Evolutionary conservation across 2,329 filamentous ascomycete genomes (phyloP), one percentile per base, ranked within the genome.

Genomic region (Calonectria pseudoreteaudii): DNA sequence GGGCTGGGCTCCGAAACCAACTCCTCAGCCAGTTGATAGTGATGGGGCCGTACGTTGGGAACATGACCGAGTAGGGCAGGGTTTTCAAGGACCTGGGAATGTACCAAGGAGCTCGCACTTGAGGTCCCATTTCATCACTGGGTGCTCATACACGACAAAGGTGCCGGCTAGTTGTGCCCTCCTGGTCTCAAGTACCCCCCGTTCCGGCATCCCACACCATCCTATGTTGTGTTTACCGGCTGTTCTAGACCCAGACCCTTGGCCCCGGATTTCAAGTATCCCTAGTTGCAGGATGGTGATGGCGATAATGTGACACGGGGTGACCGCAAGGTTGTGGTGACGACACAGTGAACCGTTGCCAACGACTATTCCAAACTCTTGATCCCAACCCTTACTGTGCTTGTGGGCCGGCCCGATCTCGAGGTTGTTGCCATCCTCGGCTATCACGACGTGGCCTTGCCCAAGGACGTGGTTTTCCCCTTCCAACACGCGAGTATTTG

Each of bases 261-360:
- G 68, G 78, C 82, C 41, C 60, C 78, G 0, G 77, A 79, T 47
- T 81, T 83, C 38, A 68, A 70, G 3, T 83, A 81, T 47, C 88
- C 89, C 0, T 34, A 77, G 9, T 90, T 87, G 86, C 90, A 87
- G 87, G 84, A 86, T 6, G n/a, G n/a, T n/a, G n/a, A n/a, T n/a
- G n/a, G n/a, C n/a, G 81, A 90, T 18, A 81, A 90, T 20, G 77
- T 82, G 13, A 78, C 75, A 28, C 75, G 56, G 60, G 79, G 76
- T 0, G 74, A 83, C 26, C 86, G 85, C 70, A 85, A 84, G 66
- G 75, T 90, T 30, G 80, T 90, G 7, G 82, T 85, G 26, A 87
- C 90, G 8, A 83, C 85, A 1, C 88, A 90, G 75, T 88, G 88
- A 6, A 90, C 88, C 3, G 76, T 87, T 4, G 84, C 82, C 11